A percentile compares a stretch with the other conserved stretches of the same genome.
Evolutionary conservation across 768 basidiomycete genomes (phyloP).

Genomic region (Asterophora parasitica): DNA sequence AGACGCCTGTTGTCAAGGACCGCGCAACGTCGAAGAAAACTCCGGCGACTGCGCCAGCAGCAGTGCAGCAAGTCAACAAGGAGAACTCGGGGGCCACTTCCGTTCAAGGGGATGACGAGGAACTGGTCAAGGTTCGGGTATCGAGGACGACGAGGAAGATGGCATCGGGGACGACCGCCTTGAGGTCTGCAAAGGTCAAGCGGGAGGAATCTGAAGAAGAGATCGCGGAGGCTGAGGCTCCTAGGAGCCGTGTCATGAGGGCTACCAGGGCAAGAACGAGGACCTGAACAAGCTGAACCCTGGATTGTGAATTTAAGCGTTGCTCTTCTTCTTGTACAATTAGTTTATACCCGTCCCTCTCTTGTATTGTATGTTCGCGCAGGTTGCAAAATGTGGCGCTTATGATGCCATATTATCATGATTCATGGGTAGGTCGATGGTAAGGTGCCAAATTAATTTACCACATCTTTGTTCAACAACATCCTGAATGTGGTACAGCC

Average conservation of each 20-base stretch:
- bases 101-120: slow-evolving; percentile 20
- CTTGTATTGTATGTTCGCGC: too few relatives aligned
- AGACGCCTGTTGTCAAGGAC: slow-evolving; percentile 13
- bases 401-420: too few relatives aligned
- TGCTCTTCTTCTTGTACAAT: too few relatives aligned
- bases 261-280: slow-evolving; percentile 29
- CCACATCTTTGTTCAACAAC: too few relatives aligned
- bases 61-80: slow-evolving; percentile 30
- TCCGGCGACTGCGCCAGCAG: slow-evolving; percentile 32
- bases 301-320: too few relatives aligned
- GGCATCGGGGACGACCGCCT: slow-evolving; percentile 11
- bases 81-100: slow-evolving; percentile 30
- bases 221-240: slow-evolving; percentile 15
- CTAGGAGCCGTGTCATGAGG: slow-evolving; percentile 19
- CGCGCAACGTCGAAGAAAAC: slow-evolving; percentile 24
- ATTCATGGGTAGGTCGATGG: too few relatives aligned
- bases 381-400: too few relatives aligned
- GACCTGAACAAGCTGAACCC: slow-evolving; percentile 17
- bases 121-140: slow-evolving; percentile 30
- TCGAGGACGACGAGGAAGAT: slow-evolving; percentile 29
- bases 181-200: slow-evolving; percentile 19
- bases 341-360: too few relatives aligned
- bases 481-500: too few relatives aligned
- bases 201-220: slow-evolving; percentile 21
- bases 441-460: too few relatives aligned